These are phyloP conservation scores for Trichoderma atroviride DNA, from an alignment of 2,329 filamentous ascomycete species.

Conservation along the genomic window DNA sequence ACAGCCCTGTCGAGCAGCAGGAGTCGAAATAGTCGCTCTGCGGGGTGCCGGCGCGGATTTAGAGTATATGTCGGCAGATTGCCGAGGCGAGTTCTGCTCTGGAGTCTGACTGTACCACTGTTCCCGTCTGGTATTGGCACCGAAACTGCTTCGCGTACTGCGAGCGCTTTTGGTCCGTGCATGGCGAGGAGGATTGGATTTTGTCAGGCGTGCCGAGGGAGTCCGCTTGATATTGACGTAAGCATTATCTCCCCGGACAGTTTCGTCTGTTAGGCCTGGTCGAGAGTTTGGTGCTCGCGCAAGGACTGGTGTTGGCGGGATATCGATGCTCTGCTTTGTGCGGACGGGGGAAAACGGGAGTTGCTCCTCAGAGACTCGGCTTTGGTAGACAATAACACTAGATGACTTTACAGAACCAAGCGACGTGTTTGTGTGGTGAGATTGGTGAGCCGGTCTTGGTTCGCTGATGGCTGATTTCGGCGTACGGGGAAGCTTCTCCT, in stretches of 20 bases:
- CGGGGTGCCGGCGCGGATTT: conserved; percentile 30
- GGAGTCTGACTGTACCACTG: conserved; percentile 44
- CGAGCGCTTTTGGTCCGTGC: conserved; percentile 41
- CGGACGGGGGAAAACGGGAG: conserved; percentile 38
- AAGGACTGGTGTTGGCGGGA: conserved; percentile 54
- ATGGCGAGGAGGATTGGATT: conserved; percentile 44
- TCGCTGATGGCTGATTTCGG: conserved; percentile 5
- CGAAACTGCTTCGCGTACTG: conserved; percentile 51
- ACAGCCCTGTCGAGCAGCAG: conserved; percentile 46
- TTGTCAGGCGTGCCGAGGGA: conserved; percentile 54
- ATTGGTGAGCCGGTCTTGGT: conserved; percentile 30
- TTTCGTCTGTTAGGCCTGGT: conserved; percentile 63
- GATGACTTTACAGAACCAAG: conserved; percentile 48
- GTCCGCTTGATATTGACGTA: conserved; percentile 59
- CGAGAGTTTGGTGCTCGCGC: conserved; percentile 65
- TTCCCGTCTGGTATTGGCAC: conserved; percentile 47
- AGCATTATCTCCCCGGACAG: conserved; percentile 61
- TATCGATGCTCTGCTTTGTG: conserved; percentile 48
- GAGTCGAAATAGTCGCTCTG: conserved; percentile 41
- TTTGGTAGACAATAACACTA: conserved; percentile 59
- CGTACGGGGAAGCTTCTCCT: conserved; percentile 35
- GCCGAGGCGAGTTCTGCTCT: conserved; percentile 38
- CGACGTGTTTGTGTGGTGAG: conserved; percentile 38
- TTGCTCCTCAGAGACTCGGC: conserved; percentile 37
- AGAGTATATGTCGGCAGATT: conserved; percentile 40